phyloP scores from a whole-genome alignment of 768 basidiomycete species.

The Agrocybe chaxingu region DNA sequence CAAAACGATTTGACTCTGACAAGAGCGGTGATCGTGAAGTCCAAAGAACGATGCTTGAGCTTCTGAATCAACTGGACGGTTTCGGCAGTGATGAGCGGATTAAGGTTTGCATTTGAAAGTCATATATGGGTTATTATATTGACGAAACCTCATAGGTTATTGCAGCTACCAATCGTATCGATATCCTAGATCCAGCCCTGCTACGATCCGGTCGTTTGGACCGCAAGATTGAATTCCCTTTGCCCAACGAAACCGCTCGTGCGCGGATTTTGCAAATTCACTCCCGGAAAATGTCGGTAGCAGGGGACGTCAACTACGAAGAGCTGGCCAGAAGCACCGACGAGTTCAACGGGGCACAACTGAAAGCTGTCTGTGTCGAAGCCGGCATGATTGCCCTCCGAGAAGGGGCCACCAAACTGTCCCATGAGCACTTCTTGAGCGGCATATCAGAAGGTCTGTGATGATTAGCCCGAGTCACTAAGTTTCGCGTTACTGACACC shows the following conservation, averaged over 20 bases:
- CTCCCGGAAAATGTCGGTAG: conserved; percentile 91
- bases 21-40: conserved; percentile 99
- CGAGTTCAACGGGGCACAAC: conserved; percentile 96
- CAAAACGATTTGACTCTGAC: conserved; percentile 97
- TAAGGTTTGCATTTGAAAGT: conserved; percentile 57
- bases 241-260: conserved; percentile 95
- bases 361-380: conserved; percentile 98
- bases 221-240: conserved; percentile 97
- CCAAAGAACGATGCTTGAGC: conserved; percentile 99
- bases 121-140: conserved; percentile 5
- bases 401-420: conserved; percentile 85
- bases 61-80: conserved; percentile 96
- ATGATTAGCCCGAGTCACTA: conserved; percentile 3
- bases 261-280: conserved; percentile 97
- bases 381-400: conserved; percentile 98
- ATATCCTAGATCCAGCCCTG: conserved; percentile 97
- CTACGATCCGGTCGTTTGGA: conserved; percentile 97
- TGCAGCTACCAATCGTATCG: conserved; percentile 97
- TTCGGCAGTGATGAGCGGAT: conserved; percentile 97
- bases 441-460: conserved; percentile 80
- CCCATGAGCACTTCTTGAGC: conserved; percentile 94
- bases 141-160: conserved; percentile 65
- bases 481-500: conserved; percentile 15
- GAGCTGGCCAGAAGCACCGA: conserved; percentile 96
- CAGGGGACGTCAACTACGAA: conserved; percentile 90